Evolutionary conservation across 177 flowering plant genomes (phyloP), one percentile per base, ranked within the genome.

Genomic region (Vitis hybrid): DNA sequence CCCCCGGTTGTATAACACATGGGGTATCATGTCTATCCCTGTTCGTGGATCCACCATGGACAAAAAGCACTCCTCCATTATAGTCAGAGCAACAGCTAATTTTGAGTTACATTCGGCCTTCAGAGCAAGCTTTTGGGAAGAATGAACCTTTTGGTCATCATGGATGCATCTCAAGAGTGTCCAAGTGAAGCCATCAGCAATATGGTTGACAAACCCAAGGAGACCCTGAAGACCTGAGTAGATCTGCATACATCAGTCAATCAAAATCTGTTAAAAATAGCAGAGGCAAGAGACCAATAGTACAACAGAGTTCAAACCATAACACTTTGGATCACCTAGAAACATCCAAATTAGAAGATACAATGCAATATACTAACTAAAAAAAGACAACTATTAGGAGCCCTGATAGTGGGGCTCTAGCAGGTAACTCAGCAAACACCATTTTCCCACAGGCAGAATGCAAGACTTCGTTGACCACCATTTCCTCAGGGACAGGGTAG

Each of bases 41-140:
- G 99, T 96, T 78, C 97, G 88, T 58, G 93, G 84, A 78, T 96
- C 99, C 61, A 89, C 81, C 99, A 96, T 96, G 2, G 98, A 81
- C 24, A 88, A 75, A 88, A 96, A 96, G 79, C 98, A 92, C 79
- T 96, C 99, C 79, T 93, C 97, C 98, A 96, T 89, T 49, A 96
- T 89, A 46, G 93, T 83, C 62, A 91, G 91, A 56, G 97, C 91
- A 79, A 93, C 94, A 76, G 97, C 95, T 74, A 96, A 72, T 72
- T 88, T 96, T 74, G 98, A 81, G 76, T 96, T 96, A 88, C 98
- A 96, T 69, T 93, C 98, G 18, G 99, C 98, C 81, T 84, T 96
- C 76, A 88, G 46, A 46, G 97, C 95, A 73, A 91, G 66, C 69
- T 76, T 76, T 74, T 86, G 88, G 30, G 87, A 84, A 70, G 97